These are phyloP conservation scores for Sugiyamaella marilandica DNA, from an alignment of 805 yeast genomes.

Conservation along the genomic window DNA sequence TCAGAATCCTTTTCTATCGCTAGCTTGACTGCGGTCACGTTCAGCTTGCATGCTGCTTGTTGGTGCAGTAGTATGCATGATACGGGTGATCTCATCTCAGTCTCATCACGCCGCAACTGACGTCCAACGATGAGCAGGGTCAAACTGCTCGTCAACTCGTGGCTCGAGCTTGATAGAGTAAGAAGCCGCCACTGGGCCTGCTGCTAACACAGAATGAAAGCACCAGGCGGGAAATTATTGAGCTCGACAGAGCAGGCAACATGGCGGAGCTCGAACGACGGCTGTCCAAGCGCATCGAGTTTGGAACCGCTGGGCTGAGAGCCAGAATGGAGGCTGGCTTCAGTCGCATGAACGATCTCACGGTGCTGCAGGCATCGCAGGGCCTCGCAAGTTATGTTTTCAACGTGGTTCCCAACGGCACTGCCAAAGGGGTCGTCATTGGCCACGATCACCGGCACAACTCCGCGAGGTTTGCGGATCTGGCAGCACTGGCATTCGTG, in stretches of 20 bases:
- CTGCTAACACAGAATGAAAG: constrained; percentile 13
- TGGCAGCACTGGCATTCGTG: constrained; percentile 72
- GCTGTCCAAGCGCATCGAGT: constrained; percentile 51
- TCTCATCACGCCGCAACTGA: neutral
- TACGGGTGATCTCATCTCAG: too few relatives aligned
- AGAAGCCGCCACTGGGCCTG: neutral
- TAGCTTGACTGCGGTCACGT: too few relatives aligned
- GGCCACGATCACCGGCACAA: constrained; percentile 91
- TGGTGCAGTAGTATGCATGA: too few relatives aligned
- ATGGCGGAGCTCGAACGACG: constrained; percentile 46
- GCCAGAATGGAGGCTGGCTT: constrained; percentile 89
- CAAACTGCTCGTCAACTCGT: constrained; percentile 15
- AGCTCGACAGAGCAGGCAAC: constrained; percentile 38
- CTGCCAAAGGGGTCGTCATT: constrained; percentile 52
- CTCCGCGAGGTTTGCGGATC: constrained; percentile 71
- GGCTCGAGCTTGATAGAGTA: constrained; percentile 22
- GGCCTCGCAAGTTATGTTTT: constrained; percentile 36
- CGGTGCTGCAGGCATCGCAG: constrained; percentile 78
- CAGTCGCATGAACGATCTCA: constrained; percentile 80
- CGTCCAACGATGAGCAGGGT: constrained; percentile 9
- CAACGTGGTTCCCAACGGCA: constrained; percentile 28
- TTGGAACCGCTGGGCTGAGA: constrained; percentile 93
- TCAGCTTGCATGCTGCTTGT: too few relatives aligned
- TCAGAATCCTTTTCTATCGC: too few relatives aligned
- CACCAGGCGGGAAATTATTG: constrained; percentile 53